phyloP scores from a whole-genome alignment of 139 green algal genomes.

The Chlamydomonas asymmetrica region DNA sequence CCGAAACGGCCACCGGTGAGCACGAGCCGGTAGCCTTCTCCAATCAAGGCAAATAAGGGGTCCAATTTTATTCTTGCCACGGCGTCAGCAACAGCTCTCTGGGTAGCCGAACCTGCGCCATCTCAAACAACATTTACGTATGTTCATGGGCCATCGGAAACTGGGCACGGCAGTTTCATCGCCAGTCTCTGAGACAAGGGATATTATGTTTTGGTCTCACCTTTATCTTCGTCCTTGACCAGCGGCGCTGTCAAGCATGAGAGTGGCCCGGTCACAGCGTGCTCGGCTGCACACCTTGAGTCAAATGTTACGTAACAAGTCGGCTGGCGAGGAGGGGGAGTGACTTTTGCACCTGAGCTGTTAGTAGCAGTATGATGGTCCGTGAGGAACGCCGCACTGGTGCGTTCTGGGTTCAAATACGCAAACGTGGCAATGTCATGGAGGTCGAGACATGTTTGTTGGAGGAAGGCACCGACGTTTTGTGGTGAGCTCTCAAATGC shows the following conservation, averaged over 20 bases:
- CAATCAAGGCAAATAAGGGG: background rate
- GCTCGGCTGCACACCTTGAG: background rate
- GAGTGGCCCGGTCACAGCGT: background rate
- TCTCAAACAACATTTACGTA: background rate
- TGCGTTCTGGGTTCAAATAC: no score
- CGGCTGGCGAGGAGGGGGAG: no score
- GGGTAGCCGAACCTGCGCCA: background rate
- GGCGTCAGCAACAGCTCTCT: background rate
- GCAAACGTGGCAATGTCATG: no score
- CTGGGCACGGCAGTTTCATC: background rate
- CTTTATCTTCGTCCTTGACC: background rate
- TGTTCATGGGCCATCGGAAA: background rate
- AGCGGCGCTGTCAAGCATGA: background rate
- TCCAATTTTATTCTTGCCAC: background rate
- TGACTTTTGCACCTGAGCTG: no score
- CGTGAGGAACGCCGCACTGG: no score
- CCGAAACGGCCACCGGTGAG: slow-evolving; percentile 27
- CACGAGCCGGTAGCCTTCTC: slow-evolving; percentile 29
- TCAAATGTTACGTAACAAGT: background rate
- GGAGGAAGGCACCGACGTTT: no score
- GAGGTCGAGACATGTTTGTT: no score
- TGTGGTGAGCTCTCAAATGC: no score
- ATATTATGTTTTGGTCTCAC: no score
- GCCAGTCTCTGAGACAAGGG: no score
- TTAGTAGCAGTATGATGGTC: no score